These are phyloP conservation scores for Saccharomyces hybrid DNA, from an alignment of 1,139 yeast genomes.

Conservation along the genomic window DNA sequence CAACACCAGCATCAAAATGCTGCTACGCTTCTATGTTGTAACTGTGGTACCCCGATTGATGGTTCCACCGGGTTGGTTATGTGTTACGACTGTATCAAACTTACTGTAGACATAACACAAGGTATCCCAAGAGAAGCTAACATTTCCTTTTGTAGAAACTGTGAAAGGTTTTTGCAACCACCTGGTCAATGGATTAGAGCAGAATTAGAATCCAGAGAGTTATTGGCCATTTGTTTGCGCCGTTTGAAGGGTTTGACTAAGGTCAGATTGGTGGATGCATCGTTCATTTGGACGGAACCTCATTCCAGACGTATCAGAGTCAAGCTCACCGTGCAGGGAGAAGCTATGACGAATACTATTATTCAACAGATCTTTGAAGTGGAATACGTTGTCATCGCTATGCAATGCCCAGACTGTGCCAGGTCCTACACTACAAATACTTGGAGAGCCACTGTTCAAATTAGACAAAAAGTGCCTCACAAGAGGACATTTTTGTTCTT, in stretches of 20 bases:
- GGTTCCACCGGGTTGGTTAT: conserved; percentile 89
- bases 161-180: conserved; percentile 93
- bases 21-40: conserved; percentile 92
- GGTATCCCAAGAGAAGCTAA: conserved; percentile 95
- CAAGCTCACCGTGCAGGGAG: conserved; percentile 92
- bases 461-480: conserved; percentile 94
- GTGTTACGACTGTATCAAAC: conserved; percentile 96
- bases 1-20: conserved; percentile 32
- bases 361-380: conserved; percentile 95
- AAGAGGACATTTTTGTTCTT: conserved; percentile 91
- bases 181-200: conserved; percentile 92
- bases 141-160: conserved; percentile 89
- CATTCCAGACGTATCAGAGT: conserved; percentile 92
- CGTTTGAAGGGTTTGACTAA: conserved; percentile 82
- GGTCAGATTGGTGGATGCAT: conserved; percentile 86
- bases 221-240: conserved; percentile 82
- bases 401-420: conserved; percentile 99
- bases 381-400: conserved; percentile 86
- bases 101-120: conserved; percentile 88
- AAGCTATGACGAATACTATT: conserved; percentile 85
- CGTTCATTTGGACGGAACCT: conserved; percentile 98
- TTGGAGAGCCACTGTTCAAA: conserved; percentile 96
- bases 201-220: conserved; percentile 84
- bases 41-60: conserved; percentile 98
- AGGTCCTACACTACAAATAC: conserved; percentile 92